phyloP scores from a whole-genome alignment of 345 rosid genomes.

The Cardamine occulta region DNA sequence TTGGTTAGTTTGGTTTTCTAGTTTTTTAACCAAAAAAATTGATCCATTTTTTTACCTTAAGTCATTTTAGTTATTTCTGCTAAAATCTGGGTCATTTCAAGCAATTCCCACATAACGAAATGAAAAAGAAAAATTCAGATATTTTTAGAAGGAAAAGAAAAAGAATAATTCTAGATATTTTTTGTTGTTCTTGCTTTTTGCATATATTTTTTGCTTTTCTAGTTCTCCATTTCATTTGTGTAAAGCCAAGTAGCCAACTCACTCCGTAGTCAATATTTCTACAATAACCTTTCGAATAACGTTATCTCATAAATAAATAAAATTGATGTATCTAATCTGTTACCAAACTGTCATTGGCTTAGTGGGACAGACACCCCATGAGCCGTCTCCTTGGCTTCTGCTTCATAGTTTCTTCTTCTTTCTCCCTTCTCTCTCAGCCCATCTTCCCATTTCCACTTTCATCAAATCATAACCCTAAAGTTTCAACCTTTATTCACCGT shows the following conservation, averaged over 20 bases:
- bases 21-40: no score
- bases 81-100: no score
- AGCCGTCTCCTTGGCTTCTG: slow-evolving; percentile 49
- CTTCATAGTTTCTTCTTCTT: slow-evolving; percentile 41
- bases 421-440: slow-evolving; percentile 40
- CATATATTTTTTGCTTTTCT: not conserved
- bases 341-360: slow-evolving; percentile 49
- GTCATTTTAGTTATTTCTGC: no score
- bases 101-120: no score
- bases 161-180: not conserved
- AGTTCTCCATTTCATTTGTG: slow-evolving; percentile 19
- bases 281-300: slow-evolving; percentile 21
- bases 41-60: no score
- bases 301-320: slow-evolving; percentile 19
- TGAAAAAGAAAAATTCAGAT: no score
- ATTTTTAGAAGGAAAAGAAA: not conserved
- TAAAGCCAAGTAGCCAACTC: slow-evolving; percentile 26
- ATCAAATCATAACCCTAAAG: slow-evolving; percentile 26
- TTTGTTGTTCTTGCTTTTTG: no score
- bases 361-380: slow-evolving; percentile 47
- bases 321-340: slow-evolving; percentile 43
- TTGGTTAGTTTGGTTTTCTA: no score
- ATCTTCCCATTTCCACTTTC: slow-evolving; percentile 42
- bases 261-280: slow-evolving; percentile 26
- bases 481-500: slow-evolving; percentile 9